Evolutionary conservation across 768 basidiomycete genomes (phyloP).

Genomic region (Serendipita sp.): DNA sequence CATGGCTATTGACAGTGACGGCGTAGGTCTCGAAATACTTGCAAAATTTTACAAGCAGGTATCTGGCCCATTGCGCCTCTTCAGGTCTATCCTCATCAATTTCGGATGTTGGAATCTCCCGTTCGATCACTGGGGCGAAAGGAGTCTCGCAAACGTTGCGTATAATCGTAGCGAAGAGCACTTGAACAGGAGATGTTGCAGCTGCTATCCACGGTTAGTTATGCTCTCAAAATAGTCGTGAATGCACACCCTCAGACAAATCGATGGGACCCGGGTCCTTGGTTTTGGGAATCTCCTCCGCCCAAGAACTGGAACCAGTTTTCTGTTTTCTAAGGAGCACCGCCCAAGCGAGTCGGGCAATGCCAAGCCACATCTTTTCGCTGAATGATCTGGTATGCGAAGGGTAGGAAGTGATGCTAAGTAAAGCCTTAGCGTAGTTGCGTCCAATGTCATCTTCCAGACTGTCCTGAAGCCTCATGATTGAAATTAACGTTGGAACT

Average conservation of each 20-base stretch:
- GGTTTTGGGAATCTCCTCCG: not conserved
- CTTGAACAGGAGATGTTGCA: not conserved
- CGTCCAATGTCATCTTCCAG: not conserved
- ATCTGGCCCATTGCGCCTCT: not conserved
- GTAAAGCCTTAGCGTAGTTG: not conserved
- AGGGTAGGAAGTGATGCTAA: not conserved
- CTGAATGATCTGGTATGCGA: not conserved
- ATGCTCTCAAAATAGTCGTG: not conserved
- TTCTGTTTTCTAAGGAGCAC: not conserved
- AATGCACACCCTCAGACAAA: not conserved
- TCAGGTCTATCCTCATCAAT: not conserved
- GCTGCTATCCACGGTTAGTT: not conserved
- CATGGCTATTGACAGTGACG: constrained; percentile 61
- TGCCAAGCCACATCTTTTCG: not conserved
- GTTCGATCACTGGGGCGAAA: not conserved
- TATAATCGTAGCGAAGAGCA: not conserved
- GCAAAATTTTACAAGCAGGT: constrained; percentile 20
- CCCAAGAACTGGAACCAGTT: not conserved
- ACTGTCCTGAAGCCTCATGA: not conserved
- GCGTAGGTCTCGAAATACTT: constrained; percentile 54
- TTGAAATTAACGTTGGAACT: not conserved
- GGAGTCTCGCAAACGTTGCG: not conserved
- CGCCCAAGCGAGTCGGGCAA: not conserved
- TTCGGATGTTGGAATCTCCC: not conserved
- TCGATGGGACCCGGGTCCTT: not conserved